These are phyloP conservation scores for Prunus armeniaca DNA, from an alignment of 306 rosid species.

Conservation along the genomic window DNA sequence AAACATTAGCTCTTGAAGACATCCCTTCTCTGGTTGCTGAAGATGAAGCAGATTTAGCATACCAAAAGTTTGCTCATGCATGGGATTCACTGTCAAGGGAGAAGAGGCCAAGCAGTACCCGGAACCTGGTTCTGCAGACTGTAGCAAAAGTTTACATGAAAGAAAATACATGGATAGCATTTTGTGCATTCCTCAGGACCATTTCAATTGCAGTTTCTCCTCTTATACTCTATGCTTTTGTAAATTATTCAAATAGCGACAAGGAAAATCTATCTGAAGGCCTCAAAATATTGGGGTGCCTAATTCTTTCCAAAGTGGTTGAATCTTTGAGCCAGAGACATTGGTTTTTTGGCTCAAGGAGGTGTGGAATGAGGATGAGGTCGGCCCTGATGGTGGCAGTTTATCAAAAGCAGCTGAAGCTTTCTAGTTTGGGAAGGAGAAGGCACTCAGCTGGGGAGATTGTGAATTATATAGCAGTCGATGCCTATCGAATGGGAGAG, in stretches of 20 bases:
- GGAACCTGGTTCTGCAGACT: constrained; percentile 50
- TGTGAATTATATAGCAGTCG: constrained; percentile 74
- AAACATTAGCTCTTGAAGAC: constrained; percentile 51
- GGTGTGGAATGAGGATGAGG: constrained; percentile 75
- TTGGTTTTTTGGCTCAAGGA: constrained; percentile 57
- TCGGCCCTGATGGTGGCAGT: constrained; percentile 80
- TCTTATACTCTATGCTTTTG: constrained; percentile 61
- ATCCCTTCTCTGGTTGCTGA: constrained; percentile 60
- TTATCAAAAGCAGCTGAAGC: constrained; percentile 62
- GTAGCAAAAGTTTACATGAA: constrained; percentile 42
- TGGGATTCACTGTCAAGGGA: constrained; percentile 50
- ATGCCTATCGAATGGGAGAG: constrained; percentile 83
- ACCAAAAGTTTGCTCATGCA: constrained; percentile 40
- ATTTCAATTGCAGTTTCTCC: constrained; percentile 54
- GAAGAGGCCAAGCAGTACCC: constrained; percentile 24
- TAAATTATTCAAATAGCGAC: constrained; percentile 42
- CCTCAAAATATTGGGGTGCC: constrained; percentile 43
- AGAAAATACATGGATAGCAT: constrained; percentile 53
- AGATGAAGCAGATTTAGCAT: constrained; percentile 53
- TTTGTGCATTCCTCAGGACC: constrained; percentile 45
- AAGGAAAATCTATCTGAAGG: constrained; percentile 38
- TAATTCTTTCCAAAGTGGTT: constrained; percentile 43
- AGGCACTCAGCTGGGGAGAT: constrained; percentile 75
- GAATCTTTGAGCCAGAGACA: constrained; percentile 73
- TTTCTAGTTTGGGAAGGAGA: constrained; percentile 55